Evolutionary conservation across 1,284 basidiomycete species (phyloP).

Genomic region (Trichosporon inkin): DNA sequence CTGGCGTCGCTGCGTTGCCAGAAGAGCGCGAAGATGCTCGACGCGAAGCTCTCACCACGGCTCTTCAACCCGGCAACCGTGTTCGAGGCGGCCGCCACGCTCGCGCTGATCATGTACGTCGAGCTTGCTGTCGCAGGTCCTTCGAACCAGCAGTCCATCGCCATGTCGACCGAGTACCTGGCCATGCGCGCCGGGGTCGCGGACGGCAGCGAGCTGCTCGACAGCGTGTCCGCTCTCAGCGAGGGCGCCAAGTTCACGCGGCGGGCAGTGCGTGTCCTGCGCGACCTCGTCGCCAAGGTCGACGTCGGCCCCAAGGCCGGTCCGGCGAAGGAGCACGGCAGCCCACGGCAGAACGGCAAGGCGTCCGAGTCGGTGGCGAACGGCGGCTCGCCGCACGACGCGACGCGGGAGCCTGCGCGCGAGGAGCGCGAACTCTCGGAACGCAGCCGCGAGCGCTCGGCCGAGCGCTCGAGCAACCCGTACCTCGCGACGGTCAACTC

Average conservation of each 20-base stretch:
- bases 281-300: slow-evolving; percentile 26
- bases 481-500: slow-evolving; percentile 14
- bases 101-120: slow-evolving; percentile 40
- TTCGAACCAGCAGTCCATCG: slow-evolving; percentile 11
- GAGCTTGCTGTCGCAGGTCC: slow-evolving; percentile 30
- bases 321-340: neutral
- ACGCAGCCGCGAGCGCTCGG: neutral
- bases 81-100: slow-evolving; percentile 39
- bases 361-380: slow-evolving; percentile 2
- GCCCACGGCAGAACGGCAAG: slow-evolving; percentile 12
- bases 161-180: slow-evolving; percentile 27
- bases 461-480: slow-evolving; percentile 7
- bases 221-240: slow-evolving; percentile 27
- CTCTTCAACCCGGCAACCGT: slow-evolving; percentile 38
- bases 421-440: slow-evolving; percentile 13
- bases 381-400: slow-evolving; percentile 8
- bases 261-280: slow-evolving; percentile 33
- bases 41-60: slow-evolving; percentile 38
- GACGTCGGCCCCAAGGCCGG: slow-evolving; percentile 18
- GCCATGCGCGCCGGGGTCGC: slow-evolving; percentile 36
- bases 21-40: slow-evolving; percentile 41
- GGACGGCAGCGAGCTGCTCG: slow-evolving; percentile 41
- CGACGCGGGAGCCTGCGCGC: neutral
- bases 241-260: slow-evolving; percentile 25
- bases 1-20: slow-evolving; percentile 37